A percentile compares a stretch with the other conserved stretches of the same genome.
phyloP scores from a whole-genome alignment of 2,329 filamentous ascomycete species.

The Colletotrichum falcatum region DNA sequence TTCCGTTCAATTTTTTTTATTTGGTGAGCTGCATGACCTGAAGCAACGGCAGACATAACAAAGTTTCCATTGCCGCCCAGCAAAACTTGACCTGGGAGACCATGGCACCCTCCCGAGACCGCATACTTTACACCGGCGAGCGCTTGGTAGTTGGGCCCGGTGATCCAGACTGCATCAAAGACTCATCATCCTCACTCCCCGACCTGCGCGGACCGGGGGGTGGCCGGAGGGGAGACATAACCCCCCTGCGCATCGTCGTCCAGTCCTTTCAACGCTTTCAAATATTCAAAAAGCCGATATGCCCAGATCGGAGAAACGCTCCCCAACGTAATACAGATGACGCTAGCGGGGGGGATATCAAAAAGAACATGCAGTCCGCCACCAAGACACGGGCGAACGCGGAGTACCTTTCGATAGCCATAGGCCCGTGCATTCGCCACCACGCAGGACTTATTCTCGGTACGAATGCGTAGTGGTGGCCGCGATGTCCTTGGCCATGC shows the following conservation, averaged over 20 bases:
- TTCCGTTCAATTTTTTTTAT: too few relatives aligned
- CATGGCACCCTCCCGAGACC: background rate
- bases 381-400: accelerated
- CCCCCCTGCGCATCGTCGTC: background rate
- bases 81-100: background rate
- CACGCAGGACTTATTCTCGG: background rate
- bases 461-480: background rate
- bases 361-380: background rate
- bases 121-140: background rate
- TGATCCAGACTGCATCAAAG: background rate
- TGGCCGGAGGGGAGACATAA: background rate
- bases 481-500: background rate
- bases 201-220: background rate
- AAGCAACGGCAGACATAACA: background rate
- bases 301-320: background rate
- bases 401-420: background rate
- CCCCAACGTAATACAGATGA: background rate
- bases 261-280: background rate
- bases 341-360: background rate
- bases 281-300: background rate
- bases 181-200: background rate
- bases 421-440: constrained; percentile 12
- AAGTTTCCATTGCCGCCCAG: background rate
- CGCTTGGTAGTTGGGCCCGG: background rate
- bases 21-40: background rate